Evolutionary conservation across 1,284 basidiomycete genomes (phyloP), one percentile per base, ranked within the genome.

Genomic region (Ustilago loliicola): DNA sequence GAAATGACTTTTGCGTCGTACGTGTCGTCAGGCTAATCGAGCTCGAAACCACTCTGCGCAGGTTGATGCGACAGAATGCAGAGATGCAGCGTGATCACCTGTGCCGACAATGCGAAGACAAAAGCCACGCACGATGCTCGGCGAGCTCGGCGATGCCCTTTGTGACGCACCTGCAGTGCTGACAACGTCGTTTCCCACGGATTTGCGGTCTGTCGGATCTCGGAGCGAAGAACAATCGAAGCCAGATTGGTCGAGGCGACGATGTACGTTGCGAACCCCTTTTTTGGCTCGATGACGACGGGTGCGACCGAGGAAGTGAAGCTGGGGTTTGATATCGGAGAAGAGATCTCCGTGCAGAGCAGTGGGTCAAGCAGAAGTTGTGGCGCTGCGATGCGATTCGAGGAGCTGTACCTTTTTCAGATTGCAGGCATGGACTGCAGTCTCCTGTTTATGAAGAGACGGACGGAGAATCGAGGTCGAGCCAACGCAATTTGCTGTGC

Each of bases 131-230:
- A 15, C 17, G 47, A 13, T 29, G 58, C 25, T 66, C 64, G 64
- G 70, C 70, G 59, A 53, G 38, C 56, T 36, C 64, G 56, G 61
- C 55, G 56, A 51, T 59, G 64, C 55, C 21, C 50, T 42, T 32
- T 23, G 32, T 21, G 60, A 45, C 15, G 30, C 25, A 21, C 38
- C 47, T 40, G 42, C 32, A 58, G 54, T 32, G 63, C 50, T 61
- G 63, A 53, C 61, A 57, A 29, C 8, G 25, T 36, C 27, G 29
- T 25, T 67, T 73, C 71, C 66, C 71, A 68, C 71, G 61, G 56
- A 61, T 58, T 3, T 48, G 36, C 42, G 10, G 25, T 30, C 36
- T 25, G 25, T 61, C 61, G 61, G 50, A 19, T 42, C 42, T 73
- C 71, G 71, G 62, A 57, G 61, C 57, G 53, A 58, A 21, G 53